These are phyloP conservation scores for Triticum turgidum DNA, from an alignment of 176 grass and related monocot species.

Conservation along the genomic window DNA sequence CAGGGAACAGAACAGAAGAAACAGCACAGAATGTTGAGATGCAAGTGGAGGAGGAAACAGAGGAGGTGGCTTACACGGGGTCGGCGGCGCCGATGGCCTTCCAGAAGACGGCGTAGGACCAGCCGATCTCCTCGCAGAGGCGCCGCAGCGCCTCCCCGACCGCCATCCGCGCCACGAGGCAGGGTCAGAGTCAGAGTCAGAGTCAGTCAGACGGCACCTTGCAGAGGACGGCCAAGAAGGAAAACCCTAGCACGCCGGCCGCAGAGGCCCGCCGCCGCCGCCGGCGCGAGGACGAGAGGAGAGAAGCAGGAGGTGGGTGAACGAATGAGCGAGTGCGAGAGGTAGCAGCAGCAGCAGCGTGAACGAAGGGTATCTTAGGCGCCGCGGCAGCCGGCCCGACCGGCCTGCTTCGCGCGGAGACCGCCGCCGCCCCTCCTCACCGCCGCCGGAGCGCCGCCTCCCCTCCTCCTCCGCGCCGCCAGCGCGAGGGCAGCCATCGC, in stretches of 20 bases:
- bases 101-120: slow-evolving; percentile 97
- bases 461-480: slow-evolving; percentile 42
- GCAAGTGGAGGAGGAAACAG: background rate
- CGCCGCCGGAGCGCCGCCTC: slow-evolving; percentile 26
- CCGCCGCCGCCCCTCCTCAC: slow-evolving; percentile 51
- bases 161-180: slow-evolving; percentile 38
- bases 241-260: slow-evolving; percentile 32
- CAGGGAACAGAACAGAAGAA: background rate
- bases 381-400: slow-evolving; percentile 84
- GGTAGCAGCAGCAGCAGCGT: background rate
- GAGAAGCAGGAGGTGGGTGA: background rate
- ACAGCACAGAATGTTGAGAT: background rate
- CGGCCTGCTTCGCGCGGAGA: slow-evolving; percentile 80
- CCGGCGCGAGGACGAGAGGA: background rate
- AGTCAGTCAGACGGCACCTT: background rate
- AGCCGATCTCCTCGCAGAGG: slow-evolving; percentile 87
- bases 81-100: slow-evolving; percentile 69
- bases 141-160: slow-evolving; percentile 72
- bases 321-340: background rate
- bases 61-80: slow-evolving; percentile 55
- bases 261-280: background rate
- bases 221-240: background rate
- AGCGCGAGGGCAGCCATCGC: slow-evolving; percentile 67
- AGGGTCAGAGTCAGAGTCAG: background rate
- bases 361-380: slow-evolving; percentile 51